Evolutionary conservation across 306 rosid genomes (phyloP).

Genomic region (Vigna angularis): DNA sequence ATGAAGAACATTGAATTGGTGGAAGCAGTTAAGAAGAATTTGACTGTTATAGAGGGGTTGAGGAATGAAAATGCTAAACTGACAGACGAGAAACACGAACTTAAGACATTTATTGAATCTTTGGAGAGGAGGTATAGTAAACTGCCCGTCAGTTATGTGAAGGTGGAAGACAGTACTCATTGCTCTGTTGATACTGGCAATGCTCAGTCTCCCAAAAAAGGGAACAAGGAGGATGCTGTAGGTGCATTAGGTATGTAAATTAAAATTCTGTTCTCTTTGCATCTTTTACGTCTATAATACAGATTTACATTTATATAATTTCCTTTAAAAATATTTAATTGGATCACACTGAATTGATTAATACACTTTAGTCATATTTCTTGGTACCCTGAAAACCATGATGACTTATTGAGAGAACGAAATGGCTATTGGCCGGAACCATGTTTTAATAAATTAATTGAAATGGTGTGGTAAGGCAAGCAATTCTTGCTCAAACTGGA

Average conservation of each 20-base stretch:
- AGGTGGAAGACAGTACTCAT: constrained; percentile 8
- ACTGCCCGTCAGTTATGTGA: not conserved
- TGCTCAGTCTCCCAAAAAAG: not conserved
- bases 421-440: no score
- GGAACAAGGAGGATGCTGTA: constrained; percentile 12
- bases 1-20: no score
- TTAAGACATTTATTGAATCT: no score
- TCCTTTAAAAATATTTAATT: constrained; percentile 23
- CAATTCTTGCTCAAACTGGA: no score
- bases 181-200: not conserved
- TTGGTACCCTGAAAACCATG: not conserved
- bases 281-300: not conserved
- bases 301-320: constrained; percentile 1
- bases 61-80: no score
- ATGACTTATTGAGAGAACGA: not conserved
- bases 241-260: constrained; percentile 41
- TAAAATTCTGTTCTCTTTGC: not conserved
- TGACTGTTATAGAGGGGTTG: no score
- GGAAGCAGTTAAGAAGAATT: no score
- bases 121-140: not conserved
- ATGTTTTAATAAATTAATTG: no score
- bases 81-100: no score
- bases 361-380: not conserved
- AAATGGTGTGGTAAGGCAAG: no score
- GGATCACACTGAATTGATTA: not conserved